These are phyloP conservation scores for Terfezia boudieri DNA, from an alignment of 495 filamentous ascomycete genomes.

Conservation along the genomic window DNA sequence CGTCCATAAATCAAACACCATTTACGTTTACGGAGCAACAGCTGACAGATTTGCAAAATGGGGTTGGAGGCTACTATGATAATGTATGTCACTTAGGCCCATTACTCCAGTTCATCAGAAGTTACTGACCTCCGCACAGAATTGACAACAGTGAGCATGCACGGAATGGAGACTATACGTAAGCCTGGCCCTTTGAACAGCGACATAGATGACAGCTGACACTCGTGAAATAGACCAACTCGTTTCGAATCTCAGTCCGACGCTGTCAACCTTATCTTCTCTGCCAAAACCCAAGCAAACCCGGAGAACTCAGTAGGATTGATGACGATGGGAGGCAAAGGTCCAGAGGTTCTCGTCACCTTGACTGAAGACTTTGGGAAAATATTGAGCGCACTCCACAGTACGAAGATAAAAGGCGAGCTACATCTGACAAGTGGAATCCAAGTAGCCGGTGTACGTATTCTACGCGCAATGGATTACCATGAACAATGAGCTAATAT, in stretches of 20 bases:
- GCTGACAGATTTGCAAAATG: conserved; percentile 29
- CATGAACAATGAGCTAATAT: too few species aligned
- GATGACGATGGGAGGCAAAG: conserved; percentile 97
- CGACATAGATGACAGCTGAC: neutral
- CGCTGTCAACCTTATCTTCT: conserved; percentile 84
- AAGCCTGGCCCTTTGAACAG: conserved; percentile 6
- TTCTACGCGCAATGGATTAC: conserved; percentile 4
- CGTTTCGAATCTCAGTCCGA: conserved; percentile 90
- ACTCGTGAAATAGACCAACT: conserved; percentile 36
- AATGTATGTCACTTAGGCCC: conserved; percentile 29
- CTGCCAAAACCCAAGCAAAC: conserved; percentile 78
- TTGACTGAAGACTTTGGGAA: conserved; percentile 88
- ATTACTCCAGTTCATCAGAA: conserved; percentile 4
- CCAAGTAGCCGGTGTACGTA: conserved; percentile 70
- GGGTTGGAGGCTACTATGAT: conserved; percentile 55
- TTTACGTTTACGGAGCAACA: too few species aligned
- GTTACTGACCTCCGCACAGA: conserved; percentile 22
- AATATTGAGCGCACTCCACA: conserved; percentile 77
- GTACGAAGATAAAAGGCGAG: conserved; percentile 76
- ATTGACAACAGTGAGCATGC: conserved; percentile 97
- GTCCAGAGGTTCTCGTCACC: conserved; percentile 87
- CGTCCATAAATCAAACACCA: too few species aligned
- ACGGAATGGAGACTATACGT: conserved; percentile 87
- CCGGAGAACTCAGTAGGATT: conserved; percentile 91
- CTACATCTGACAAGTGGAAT: conserved; percentile 78